Percentiles rank a stretch among this genome's conserved stretches.
Conservation (phyloP, 2,329 filamentous ascomycete genomes). For the Furcasterigmium furcatum region DNA sequence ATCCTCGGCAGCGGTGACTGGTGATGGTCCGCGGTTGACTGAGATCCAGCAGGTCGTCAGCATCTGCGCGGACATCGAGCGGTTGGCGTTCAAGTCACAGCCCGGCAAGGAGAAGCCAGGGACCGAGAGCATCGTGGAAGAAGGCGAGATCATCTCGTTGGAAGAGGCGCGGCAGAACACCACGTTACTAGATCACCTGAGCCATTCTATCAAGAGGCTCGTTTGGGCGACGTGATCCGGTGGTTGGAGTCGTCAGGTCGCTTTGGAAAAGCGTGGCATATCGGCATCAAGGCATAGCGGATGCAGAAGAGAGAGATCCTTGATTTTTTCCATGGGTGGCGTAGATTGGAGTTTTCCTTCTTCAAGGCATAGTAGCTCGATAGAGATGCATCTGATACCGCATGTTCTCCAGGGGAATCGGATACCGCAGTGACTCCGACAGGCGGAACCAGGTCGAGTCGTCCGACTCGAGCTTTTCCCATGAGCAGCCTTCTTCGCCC, state of each 20-base stretch:
- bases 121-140: conserved; percentile 45
- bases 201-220: conserved; percentile 88
- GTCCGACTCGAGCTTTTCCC: conserved; percentile 72
- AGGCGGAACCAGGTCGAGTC: conserved; percentile 87
- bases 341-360: neutral
- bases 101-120: conserved; percentile 36
- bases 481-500: conserved; percentile 37
- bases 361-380: conserved; percentile 21
- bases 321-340: no score
- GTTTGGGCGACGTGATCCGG: conserved; percentile 62
- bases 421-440: conserved; percentile 65
- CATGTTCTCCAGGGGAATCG: conserved; percentile 90
- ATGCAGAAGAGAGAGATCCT: no score
- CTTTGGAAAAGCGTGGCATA: neutral
- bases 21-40: conserved; percentile 40
- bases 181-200: conserved; percentile 79
- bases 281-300: no score
- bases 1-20: conserved; percentile 52
- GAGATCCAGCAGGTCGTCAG: conserved; percentile 55
- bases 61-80: conserved; percentile 75
- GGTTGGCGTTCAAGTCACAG: conserved; percentile 52
- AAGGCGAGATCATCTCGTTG: conserved; percentile 74
- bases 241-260: no score
- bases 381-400: conserved; percentile 91
- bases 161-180: conserved; percentile 85